These are phyloP conservation scores for Lipomyces orientalis DNA, from an alignment of 805 yeast genomes.

Conservation along the genomic window DNA sequence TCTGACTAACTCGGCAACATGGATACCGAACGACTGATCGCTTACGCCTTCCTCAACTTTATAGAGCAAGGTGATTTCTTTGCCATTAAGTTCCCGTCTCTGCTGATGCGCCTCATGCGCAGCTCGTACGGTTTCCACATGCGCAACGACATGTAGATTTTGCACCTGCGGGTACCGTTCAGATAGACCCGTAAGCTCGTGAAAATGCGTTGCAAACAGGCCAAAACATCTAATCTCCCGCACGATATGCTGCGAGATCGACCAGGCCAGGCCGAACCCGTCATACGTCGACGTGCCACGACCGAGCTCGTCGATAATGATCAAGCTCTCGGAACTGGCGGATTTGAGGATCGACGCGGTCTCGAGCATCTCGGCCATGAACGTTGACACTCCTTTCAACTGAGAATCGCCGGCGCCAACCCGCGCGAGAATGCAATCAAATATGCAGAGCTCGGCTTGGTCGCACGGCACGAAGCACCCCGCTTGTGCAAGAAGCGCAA, in stretches of 20 bases:
- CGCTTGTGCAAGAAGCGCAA: slow-evolving; percentile 83
- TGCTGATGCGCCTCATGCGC: slow-evolving; percentile 43
- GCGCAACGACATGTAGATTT: slow-evolving; percentile 93
- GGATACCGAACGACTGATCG: slow-evolving; percentile 95
- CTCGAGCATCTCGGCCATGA: slow-evolving; percentile 96
- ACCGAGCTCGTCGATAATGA: slow-evolving; percentile 93
- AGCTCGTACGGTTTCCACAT: slow-evolving; percentile 57
- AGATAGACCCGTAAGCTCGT: slow-evolving; percentile 84
- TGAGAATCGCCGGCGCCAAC: slow-evolving; percentile 99
- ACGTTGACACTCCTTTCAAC: slow-evolving; percentile 93
- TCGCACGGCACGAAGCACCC: slow-evolving; percentile 87
- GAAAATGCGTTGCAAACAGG: slow-evolving; percentile 96
- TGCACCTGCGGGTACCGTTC: slow-evolving; percentile 64
- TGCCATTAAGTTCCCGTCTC: slow-evolving; percentile 45
- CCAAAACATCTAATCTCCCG: slow-evolving; percentile 75
- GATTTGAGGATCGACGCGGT: slow-evolving; percentile 84
- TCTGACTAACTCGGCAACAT: slow-evolving; percentile 94
- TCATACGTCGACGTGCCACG: slow-evolving; percentile 90
- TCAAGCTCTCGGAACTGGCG: slow-evolving; percentile 77
- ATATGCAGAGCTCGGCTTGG: slow-evolving; percentile 77
- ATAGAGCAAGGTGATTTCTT: slow-evolving; percentile 85
- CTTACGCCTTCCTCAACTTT: slow-evolving; percentile 96
- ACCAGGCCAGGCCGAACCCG: slow-evolving; percentile 98
- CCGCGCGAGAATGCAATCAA: slow-evolving; percentile 91
- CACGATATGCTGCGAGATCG: slow-evolving; percentile 86